These are phyloP conservation scores for Tagetes patula DNA, from an alignment of 129 eudicot genomes.

Conservation along the genomic window DNA sequence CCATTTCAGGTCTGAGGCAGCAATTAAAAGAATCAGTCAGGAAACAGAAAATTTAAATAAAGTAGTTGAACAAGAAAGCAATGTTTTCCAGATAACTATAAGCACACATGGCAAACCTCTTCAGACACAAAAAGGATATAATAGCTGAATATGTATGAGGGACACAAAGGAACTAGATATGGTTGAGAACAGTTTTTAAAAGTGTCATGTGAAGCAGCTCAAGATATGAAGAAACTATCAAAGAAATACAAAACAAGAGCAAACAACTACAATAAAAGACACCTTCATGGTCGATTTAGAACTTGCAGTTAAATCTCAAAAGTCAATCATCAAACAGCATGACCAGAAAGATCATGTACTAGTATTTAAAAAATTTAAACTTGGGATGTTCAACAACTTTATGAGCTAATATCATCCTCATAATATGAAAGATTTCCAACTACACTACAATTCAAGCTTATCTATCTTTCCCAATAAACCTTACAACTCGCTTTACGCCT, in stretches of 20 bases:
- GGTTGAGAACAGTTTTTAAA: not conserved
- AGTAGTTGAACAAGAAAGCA: constrained; percentile 1
- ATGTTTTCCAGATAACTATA: constrained; percentile 1
- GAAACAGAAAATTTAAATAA: not conserved
- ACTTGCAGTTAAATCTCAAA: not conserved
- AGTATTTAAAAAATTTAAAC: not conserved
- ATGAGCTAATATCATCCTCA: constrained; percentile 10
- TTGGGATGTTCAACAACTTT: not conserved
- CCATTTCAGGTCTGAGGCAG: constrained; percentile 81
- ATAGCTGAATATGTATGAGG: not conserved
- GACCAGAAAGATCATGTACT: not conserved
- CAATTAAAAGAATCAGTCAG: constrained; percentile 9
- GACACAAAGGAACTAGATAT: not conserved
- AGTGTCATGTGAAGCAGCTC: constrained; percentile 9
- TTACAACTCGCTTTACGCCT: constrained; percentile 2
- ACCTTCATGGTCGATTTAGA: not conserved
- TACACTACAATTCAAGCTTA: constrained; percentile 3
- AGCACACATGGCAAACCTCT: not conserved
- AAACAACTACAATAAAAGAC: not conserved
- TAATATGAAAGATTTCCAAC: not conserved
- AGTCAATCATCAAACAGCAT: not conserved
- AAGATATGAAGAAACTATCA: not conserved
- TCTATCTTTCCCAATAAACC: constrained; percentile 6
- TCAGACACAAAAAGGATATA: not conserved
- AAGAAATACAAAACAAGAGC: not conserved